These are phyloP conservation scores for Metschnikowia santaceciliae DNA, from an alignment of 805 yeast species.

Conservation along the genomic window DNA sequence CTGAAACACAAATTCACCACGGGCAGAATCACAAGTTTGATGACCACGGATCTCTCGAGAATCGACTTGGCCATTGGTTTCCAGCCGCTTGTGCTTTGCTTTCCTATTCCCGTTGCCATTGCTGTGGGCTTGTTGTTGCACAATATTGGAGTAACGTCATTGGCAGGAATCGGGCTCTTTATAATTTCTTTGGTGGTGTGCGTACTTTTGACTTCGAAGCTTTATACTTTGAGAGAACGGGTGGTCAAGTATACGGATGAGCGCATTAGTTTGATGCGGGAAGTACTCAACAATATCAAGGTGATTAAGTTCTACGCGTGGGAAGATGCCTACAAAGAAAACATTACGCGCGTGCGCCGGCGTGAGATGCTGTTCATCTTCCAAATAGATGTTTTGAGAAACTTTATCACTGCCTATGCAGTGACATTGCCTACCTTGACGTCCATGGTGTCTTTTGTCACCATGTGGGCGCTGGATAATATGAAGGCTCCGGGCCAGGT, in stretches of 20 bases:
- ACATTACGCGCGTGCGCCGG: conserved; percentile 33
- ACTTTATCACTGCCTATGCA: conserved; percentile 42
- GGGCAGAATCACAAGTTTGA: conserved; percentile 39
- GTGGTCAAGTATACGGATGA: conserved; percentile 39
- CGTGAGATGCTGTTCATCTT: conserved; percentile 39
- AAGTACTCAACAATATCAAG: conserved; percentile 38
- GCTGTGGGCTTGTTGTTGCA: conserved; percentile 33
- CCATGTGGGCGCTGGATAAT: conserved; percentile 43
- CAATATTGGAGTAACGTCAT: conserved; percentile 37
- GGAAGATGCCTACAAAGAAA: conserved; percentile 41
- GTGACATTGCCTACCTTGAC: conserved; percentile 41
- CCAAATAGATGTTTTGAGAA: conserved; percentile 40
- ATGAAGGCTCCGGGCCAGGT: conserved; percentile 35
- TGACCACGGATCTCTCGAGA: conserved; percentile 42
- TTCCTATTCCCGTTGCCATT: conserved; percentile 41
- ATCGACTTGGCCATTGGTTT: conserved; percentile 43
- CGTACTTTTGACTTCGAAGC: conserved; percentile 30
- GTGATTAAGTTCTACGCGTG: conserved; percentile 45
- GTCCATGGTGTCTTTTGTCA: conserved; percentile 43
- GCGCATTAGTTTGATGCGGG: conserved; percentile 41
- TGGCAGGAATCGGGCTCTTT: conserved; percentile 41
- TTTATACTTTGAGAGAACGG: conserved; percentile 33
- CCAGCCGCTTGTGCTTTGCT: conserved; percentile 40
- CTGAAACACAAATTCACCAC: conserved; percentile 32
- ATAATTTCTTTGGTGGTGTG: conserved; percentile 32